Evolutionary conservation across 2,329 filamentous ascomycete species (phyloP).

Genomic region (Capronia americana): DNA sequence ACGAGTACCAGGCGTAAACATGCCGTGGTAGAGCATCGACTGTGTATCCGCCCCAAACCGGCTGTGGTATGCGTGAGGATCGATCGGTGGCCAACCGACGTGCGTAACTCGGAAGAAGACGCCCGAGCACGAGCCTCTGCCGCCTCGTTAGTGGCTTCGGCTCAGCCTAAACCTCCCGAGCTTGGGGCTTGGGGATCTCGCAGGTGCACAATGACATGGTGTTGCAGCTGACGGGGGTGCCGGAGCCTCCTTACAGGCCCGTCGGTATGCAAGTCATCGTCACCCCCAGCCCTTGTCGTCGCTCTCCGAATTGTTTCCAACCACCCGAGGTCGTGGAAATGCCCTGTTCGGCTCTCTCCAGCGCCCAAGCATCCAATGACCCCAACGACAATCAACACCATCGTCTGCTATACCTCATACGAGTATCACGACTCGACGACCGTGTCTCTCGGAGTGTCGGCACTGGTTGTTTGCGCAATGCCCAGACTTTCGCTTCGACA

Average conservation of each 20-base stretch:
- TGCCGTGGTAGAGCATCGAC: not conserved
- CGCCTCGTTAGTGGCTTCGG: not conserved
- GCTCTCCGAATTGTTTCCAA: slow-evolving; percentile 12
- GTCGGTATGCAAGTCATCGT: slow-evolving; percentile 20
- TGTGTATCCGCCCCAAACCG: not conserved
- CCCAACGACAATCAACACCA: not conserved
- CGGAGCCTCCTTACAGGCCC: not conserved
- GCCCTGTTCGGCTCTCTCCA: not conserved
- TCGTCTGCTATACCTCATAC: not conserved
- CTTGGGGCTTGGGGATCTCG: slow-evolving; percentile 1
- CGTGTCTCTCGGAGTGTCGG: not conserved
- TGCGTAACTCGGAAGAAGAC: not conserved
- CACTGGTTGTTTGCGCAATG: not conserved
- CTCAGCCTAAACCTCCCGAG: not conserved
- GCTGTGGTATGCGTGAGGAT: not conserved
- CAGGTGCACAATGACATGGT: slow-evolving; percentile 16
- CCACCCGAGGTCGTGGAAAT: slow-evolving; percentile 11
- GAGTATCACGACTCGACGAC: not conserved
- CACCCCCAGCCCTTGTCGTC: not conserved
- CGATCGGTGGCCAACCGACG: not conserved
- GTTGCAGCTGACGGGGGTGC: not conserved
- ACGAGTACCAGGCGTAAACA: too few relatives aligned
- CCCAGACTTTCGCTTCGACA: slow-evolving; percentile 7
- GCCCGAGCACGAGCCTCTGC: not conserved
- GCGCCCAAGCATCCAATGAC: slow-evolving; percentile 4